Percentiles rank a stretch among this genome's conserved stretches.
phyloP scores from a whole-genome alignment of 2,329 filamentous ascomycete genomes.

The Pleoardoris graminearum region DNA sequence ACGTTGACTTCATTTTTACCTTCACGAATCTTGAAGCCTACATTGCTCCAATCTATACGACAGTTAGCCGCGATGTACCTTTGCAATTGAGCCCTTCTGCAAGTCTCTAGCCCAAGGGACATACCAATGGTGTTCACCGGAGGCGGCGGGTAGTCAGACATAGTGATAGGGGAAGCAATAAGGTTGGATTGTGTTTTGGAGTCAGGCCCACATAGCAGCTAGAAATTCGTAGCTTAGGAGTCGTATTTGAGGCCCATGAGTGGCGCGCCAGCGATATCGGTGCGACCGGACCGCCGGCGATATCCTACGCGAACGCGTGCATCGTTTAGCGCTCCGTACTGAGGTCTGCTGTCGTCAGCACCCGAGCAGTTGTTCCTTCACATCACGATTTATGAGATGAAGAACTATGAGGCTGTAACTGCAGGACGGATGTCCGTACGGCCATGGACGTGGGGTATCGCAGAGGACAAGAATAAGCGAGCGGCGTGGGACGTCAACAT shows the following conservation, averaged over 20 bases:
- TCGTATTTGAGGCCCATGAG: constrained; percentile 18
- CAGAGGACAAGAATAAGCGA: constrained; percentile 1
- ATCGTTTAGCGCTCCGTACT: neutral
- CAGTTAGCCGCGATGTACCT: constrained; percentile 9
- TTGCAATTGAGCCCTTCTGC: neutral
- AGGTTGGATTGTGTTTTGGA: constrained; percentile 3
- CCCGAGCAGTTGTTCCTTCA: neutral
- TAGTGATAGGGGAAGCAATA: constrained; percentile 14
- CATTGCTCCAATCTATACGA: constrained; percentile 77
- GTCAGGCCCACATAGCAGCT: constrained; percentile 3
- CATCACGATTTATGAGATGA: neutral
- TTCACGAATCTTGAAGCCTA: constrained; percentile 91
- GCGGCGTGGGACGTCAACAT: neutral
- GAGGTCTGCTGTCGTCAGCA: constrained; percentile 6
- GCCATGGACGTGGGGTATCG: neutral
- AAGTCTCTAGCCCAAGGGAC: constrained; percentile 13
- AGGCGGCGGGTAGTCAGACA: constrained; percentile 64
- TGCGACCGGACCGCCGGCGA: constrained; percentile 5
- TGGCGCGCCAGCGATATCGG: constrained; percentile 39
- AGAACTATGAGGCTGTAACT: neutral
- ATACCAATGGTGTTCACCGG: constrained; percentile 74
- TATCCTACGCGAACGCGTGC: neutral
- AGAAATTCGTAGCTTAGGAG: constrained; percentile 11
- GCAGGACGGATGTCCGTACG: neutral
- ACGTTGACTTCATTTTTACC: constrained; percentile 61